Conservation (phyloP, 2,329 filamentous ascomycete genomes). For the Xylaria sp. region DNA sequence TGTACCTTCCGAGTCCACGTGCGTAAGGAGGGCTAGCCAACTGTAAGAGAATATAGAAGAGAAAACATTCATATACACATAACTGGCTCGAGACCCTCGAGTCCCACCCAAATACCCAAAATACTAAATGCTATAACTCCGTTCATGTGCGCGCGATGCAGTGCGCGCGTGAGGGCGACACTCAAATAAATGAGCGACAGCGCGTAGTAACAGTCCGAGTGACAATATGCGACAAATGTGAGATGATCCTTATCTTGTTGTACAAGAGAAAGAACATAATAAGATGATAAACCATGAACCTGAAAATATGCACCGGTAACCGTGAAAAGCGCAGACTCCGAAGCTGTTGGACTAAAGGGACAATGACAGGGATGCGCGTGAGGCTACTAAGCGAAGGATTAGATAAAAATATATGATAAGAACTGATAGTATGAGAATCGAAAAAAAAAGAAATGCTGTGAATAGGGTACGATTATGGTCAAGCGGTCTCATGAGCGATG, state of each 20-base stretch:
- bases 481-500: slow-evolving; percentile 6
- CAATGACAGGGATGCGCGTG: background rate
- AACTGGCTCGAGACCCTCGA: background rate
- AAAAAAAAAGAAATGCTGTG: background rate
- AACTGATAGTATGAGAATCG: slow-evolving; percentile 1
- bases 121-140: slow-evolving; percentile 20
- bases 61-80: slow-evolving; percentile 20
- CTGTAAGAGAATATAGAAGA: background rate
- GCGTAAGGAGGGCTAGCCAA: background rate
- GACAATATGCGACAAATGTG: background rate
- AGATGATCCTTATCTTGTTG: slow-evolving; percentile 11
- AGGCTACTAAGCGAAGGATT: slow-evolving; percentile 1
- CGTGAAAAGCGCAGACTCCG: background rate
- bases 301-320: background rate
- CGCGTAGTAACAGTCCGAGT: background rate
- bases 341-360: background rate
- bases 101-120: background rate
- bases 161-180: background rate
- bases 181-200: background rate
- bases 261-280: slow-evolving; percentile 5
- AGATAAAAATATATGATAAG: slow-evolving; percentile 4
- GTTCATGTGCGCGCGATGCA: background rate
- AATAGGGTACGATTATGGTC: background rate
- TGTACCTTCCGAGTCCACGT: background rate
- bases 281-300: background rate